A percentile compares a stretch with the other conserved stretches of the same genome.
Evolutionary conservation across 2,329 filamentous ascomycete species (phyloP).

Genomic region (Fusarium sp.): DNA sequence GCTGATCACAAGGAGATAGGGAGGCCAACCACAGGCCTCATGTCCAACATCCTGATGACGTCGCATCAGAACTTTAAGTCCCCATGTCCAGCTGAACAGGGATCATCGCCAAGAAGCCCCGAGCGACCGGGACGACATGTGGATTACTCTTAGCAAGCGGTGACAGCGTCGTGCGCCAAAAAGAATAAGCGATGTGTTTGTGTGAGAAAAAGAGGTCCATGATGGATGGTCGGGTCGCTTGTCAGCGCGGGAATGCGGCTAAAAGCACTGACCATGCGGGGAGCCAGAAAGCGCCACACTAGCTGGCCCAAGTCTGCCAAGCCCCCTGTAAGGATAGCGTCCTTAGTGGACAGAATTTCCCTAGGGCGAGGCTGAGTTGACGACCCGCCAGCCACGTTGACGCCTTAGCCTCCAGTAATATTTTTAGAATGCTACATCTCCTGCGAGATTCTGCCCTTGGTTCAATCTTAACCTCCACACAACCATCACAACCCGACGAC

Average conservation of each 20-base stretch:
- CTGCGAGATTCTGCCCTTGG: conserved; percentile 23
- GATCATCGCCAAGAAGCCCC: conserved; percentile 26
- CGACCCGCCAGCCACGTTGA: conserved; percentile 31
- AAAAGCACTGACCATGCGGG: conserved; percentile 28
- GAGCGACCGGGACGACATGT: conserved; percentile 4
- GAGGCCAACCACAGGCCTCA: conserved; percentile 22
- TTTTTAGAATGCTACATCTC: conserved; percentile 32
- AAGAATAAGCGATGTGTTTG: conserved; percentile 3
- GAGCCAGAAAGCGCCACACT: conserved; percentile 7
- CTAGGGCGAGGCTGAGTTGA: conserved; percentile 35
- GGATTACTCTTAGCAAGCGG: conserved; percentile 1
- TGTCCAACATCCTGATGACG: conserved; percentile 7
- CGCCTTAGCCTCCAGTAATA: conserved; percentile 36
- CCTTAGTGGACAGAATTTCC: conserved; percentile 20
- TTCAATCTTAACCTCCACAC: conserved; percentile 27
- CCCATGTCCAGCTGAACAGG: conserved; percentile 37
- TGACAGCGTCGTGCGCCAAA: not conserved
- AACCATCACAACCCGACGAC: conserved; percentile 10
- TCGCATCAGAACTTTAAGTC: conserved; percentile 26
- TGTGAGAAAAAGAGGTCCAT: not conserved
- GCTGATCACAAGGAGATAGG: conserved; percentile 2
- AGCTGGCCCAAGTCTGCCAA: conserved; percentile 11
- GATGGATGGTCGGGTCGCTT: conserved; percentile 22
- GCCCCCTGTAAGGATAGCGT: conserved; percentile 26
- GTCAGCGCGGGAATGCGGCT: conserved; percentile 34